Evolutionary conservation across 805 yeast genomes (phyloP), one percentile per base, ranked within the genome.

Genomic region (Scheffersomyces spartinae): DNA sequence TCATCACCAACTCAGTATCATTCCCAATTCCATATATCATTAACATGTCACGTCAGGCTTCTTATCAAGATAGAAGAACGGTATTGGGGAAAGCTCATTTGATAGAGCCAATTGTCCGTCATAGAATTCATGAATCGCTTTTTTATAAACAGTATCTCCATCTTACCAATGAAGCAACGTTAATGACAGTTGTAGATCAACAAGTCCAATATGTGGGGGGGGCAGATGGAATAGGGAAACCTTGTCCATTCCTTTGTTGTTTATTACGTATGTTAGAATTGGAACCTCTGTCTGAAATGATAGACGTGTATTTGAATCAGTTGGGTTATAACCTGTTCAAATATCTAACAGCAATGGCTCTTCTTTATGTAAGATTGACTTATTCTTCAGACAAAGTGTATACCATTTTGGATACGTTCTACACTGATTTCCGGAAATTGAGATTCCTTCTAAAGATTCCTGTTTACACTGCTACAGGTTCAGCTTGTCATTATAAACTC

Each of bases 241-340:
- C 93, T 0, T 59, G 79, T 10, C 76, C 74, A 9, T 84, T 83
- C 38, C 44, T 82, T n/a, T 75, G 94, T 42, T 61, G 94, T 23
- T 47, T 84, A 17, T 70, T 83, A 41, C 73, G 88, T 35, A 45
- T 88, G 30, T 58, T 86, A 4, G 94, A 88, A 47, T 49, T 91
- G 10, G 71, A 71, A 33, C 96, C 96, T 0, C 39, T 63, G 2
- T 40, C 43, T 7, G 80, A 71, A 4, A 69, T 82, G 4, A 42
- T 81, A 2, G 42, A 54, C 10, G 64, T 72, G 27, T 64, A 69
- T 34, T 50, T 78, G 8, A 47, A 47, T 2, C 91, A 86, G 38
- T 52, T 59, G 25, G 72, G 76, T 28, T 48, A 39, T 31, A 38
- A 46, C 15, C 52, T 52, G 34, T 86, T 86, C 64, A 82, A 83